Evolutionary conservation across 345 rosid species (phyloP), one percentile per base, ranked within the genome.

Genomic region (Sisymbrium irio): DNA sequence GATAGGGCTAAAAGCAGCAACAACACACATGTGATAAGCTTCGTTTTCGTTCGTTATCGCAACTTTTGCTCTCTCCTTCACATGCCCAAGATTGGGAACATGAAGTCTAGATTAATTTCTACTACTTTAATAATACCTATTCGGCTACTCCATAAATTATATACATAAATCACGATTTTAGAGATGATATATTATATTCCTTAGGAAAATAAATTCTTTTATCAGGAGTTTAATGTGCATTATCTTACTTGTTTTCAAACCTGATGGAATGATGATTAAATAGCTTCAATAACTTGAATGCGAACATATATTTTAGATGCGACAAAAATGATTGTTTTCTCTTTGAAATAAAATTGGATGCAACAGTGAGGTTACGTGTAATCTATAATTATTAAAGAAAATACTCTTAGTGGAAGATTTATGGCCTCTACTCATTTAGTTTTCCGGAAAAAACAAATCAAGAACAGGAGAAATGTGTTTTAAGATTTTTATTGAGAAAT

Each of bases 31-130:
- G 75, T 76, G 65, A 45, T 59, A 61, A 54, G 36, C 45, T 74
- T 56, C 10, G 44, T 36, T 45, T 49, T 65, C 42, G 41, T 76
- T 69, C 20, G 20, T 61, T 67, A 51, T 67, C 75, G 45, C 59
- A 53, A 32, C 39, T 62, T 62, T 35, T 54, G 27, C 62, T 44
- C 45, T 55, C 56, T 69, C 51, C 75, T 44, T 69, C 75, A 76
- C 79, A 69, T 76, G 79, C 14, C 41, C 45, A 32, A 68, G 75
- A 76, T 76, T 75, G 53, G 17, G n/a, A 75, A 75, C 68, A 32
- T 67, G 73, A 60, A 67, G 74, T 67, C 73, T 67, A 75, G 1
- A 75, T n/a, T n/a, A n/a, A n/a, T 75, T 66, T 39, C 5, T 74
- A 27, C 17, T 44, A 40, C 20, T 54, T 54, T 42, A 5, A 14